These are phyloP conservation scores for Dissoconium aciculare DNA, from an alignment of 2,329 filamentous ascomycete genomes.

Conservation along the genomic window DNA sequence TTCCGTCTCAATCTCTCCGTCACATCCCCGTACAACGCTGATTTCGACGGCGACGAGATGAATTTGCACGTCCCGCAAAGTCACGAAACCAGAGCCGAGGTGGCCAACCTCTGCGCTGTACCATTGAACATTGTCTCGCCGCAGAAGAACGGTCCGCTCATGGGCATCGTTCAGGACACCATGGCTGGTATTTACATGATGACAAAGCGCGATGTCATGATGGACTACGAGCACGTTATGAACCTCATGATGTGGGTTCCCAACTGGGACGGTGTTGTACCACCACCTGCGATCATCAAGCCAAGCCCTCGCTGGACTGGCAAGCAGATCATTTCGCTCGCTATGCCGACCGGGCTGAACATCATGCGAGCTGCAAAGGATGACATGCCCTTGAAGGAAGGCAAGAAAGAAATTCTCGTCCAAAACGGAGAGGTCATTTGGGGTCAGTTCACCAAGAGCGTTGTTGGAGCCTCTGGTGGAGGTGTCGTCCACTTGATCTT, in stretches of 20 bases:
- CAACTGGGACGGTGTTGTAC: conserved; percentile 91
- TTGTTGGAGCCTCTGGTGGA: conserved; percentile 73
- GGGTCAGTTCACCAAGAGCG: conserved; percentile 85
- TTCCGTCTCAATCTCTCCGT: conserved; percentile 96
- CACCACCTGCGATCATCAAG: conserved; percentile 84
- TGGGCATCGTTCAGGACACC: conserved; percentile 99
- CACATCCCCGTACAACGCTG: conserved; percentile 96
- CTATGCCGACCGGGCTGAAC: conserved; percentile 77
- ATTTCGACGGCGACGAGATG: conserved; percentile 99
- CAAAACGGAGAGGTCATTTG: conserved; percentile 81
- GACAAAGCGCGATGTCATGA: conserved; percentile 78
- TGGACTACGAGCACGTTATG: conserved; percentile 85
- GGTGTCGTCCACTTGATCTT: conserved; percentile 93
- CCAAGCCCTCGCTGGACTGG: conserved; percentile 90
- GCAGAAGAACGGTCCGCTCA: conserved; percentile 87
- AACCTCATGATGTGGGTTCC: conserved; percentile 96
- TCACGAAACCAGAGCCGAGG: conserved; percentile 88
- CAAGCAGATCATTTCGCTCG: conserved; percentile 92
- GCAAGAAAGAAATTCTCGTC: conserved; percentile 55
- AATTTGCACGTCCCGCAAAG: conserved; percentile 98
- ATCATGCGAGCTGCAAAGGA: conserved; percentile 36
- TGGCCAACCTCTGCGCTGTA: conserved; percentile 92
- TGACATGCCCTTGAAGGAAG: conserved; percentile 17
- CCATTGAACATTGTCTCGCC: conserved; percentile 96
- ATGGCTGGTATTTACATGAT: conserved; percentile 95